Evolutionary conservation across 2,329 filamentous ascomycete genomes (phyloP), one percentile per base, ranked within the genome.

Genomic region (Diaporthe citrichinensis): DNA sequence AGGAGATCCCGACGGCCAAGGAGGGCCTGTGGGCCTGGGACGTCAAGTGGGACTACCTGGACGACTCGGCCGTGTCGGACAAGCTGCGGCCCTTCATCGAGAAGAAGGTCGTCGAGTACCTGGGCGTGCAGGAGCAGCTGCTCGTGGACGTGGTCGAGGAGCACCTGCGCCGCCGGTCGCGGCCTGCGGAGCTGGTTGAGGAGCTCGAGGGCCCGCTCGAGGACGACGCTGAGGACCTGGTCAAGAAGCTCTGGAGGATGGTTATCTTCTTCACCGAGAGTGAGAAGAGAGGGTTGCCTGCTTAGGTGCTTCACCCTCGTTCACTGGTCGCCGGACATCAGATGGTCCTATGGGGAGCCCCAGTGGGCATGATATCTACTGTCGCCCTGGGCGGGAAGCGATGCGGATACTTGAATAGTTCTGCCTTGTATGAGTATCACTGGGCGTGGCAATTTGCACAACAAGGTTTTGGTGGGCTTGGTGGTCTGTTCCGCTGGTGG

Each of bases 171-270:
- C 92, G 92, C 80, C 92, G 93, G 79, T 92, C 92, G 36, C 90
- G 89, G 77, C 94, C 97, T n/a, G 90, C 92, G 76, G 94, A 94
- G 73, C 84, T 99, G 80, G 94, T 96, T 28, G 94, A 95, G 79
- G 94, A 98, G 81, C 86, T 99, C 74, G 94, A 94, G 83, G 94
- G 94, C 92, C 95, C 95, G 58, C 88, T 99, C 77, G 97, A 98
- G 82, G 97, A 99, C 81, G 97, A 98, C 82, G 95, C 96, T 15
- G 96, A 98, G 84, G 93, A 94, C 36, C 87, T 99, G 79, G 96
- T 98, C 68, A 97, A 95, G 90, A 98, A 98, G 87, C 90, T 99
- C 49, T 99, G 97, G 97, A 92, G 96, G 69, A 98, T 98, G 95
- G 92, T 98, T 75, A 98, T 98, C 81, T 98, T 98, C 91, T 98